A percentile compares a stretch with the other conserved stretches of the same genome.
These are phyloP conservation scores for Candida glucosophila DNA, from an alignment of 1,139 yeast species.

Conservation along the genomic window DNA sequence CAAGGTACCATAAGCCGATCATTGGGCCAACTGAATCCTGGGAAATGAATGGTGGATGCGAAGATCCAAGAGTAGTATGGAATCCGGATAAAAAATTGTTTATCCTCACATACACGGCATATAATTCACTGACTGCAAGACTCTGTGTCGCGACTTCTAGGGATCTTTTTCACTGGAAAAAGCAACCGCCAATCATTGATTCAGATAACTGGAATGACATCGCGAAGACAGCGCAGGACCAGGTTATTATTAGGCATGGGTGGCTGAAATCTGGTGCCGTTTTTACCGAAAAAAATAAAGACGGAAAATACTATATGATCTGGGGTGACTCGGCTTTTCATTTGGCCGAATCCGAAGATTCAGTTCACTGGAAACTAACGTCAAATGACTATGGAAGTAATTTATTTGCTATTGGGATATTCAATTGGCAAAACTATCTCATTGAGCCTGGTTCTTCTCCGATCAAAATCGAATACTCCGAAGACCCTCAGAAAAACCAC, in stretches of 20 bases:
- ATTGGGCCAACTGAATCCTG: conserved; percentile 31
- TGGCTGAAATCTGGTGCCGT: conserved; percentile 43
- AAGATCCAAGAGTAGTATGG: conserved; percentile 36
- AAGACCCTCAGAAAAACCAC: conserved; percentile 19
- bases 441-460: conserved; percentile 41
- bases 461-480: conserved; percentile 17
- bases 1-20: conserved; percentile 24
- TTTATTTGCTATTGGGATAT: conserved; percentile 22
- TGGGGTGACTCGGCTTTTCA: conserved; percentile 38
- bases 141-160: conserved; percentile 35
- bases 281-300: conserved; percentile 23
- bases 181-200: conserved; percentile 29
- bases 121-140: conserved; percentile 26
- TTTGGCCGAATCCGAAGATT: conserved; percentile 28
- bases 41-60: conserved; percentile 37
- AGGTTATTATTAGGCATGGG: conserved; percentile 17
- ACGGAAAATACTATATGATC: conserved; percentile 36
- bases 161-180: conserved; percentile 33
- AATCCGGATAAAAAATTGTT: conserved; percentile 28
- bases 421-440: conserved; percentile 26
- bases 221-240: conserved; percentile 17
- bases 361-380: conserved; percentile 26
- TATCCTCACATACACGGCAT: conserved; percentile 36
- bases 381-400: conserved; percentile 13
- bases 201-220: conserved; percentile 27